A percentile compares a stretch with the other conserved stretches of the same genome.
Evolutionary conservation across 805 yeast species (phyloP).

Genomic region (Pichia gijzeniarum): DNA sequence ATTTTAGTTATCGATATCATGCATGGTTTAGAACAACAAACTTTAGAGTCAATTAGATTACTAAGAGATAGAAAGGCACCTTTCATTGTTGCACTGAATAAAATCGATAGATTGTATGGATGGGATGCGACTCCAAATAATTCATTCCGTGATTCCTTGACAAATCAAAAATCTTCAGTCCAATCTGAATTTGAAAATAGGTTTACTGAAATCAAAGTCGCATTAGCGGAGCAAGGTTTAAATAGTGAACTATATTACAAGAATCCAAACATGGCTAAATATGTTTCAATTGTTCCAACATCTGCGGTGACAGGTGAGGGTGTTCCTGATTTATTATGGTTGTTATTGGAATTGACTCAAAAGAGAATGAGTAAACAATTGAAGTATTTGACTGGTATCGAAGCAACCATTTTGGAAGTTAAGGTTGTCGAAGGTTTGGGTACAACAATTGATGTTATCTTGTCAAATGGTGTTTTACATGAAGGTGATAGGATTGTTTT

Average conservation of each 20-base stretch:
- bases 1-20: conserved; percentile 95
- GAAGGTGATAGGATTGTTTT: conserved; percentile 95
- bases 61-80: conserved; percentile 98
- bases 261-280: conserved; percentile 87
- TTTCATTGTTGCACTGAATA: conserved; percentile 92
- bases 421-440: conserved; percentile 98
- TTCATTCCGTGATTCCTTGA: conserved; percentile 90
- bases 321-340: conserved; percentile 97
- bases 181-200: conserved; percentile 90
- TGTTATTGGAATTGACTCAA: conserved; percentile 90
- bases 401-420: conserved; percentile 95
- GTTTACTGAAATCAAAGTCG: conserved; percentile 75
- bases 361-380: conserved; percentile 98
- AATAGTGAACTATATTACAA: conserved; percentile 95
- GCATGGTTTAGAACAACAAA: conserved; percentile 99
- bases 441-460: conserved; percentile 94
- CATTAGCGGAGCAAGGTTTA: conserved; percentile 95
- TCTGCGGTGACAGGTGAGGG: conserved; percentile 99
- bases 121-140: conserved; percentile 91
- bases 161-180: conserved; percentile 75
- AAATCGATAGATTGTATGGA: conserved; percentile 94
- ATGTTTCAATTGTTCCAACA: conserved; percentile 95
- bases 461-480: conserved; percentile 90
- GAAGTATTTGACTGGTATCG: conserved; percentile 89
- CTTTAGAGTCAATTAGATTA: conserved; percentile 86